Conservation (phyloP, 2,329 filamentous ascomycete species). For the Lecanosticta acicola region DNA sequence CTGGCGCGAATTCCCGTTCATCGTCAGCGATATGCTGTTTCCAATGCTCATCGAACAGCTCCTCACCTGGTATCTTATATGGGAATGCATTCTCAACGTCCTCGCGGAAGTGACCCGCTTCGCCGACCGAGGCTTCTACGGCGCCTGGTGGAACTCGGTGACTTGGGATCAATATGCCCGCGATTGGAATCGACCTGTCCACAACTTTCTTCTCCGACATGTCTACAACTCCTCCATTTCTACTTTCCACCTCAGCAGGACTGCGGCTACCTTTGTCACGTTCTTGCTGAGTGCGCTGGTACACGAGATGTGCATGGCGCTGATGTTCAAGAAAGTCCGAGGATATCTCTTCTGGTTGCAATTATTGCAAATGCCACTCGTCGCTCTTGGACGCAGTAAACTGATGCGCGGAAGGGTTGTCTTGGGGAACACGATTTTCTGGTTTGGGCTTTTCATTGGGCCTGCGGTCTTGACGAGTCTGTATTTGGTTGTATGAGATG, state of each 20-base stretch:
- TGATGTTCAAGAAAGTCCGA: slow-evolving; percentile 70
- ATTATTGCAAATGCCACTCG: slow-evolving; percentile 67
- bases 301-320: slow-evolving; percentile 75
- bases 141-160: slow-evolving; percentile 43
- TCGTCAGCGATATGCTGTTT: slow-evolving; percentile 69
- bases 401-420: slow-evolving; percentile 58
- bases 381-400: slow-evolving; percentile 60
- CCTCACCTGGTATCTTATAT: slow-evolving; percentile 74
- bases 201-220: slow-evolving; percentile 70
- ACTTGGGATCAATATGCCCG: slow-evolving; percentile 71
- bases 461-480: slow-evolving; percentile 57
- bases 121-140: slow-evolving; percentile 49
- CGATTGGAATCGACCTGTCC: slow-evolving; percentile 77
- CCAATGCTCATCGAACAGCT: slow-evolving; percentile 75
- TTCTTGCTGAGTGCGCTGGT: slow-evolving; percentile 66
- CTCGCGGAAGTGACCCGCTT: slow-evolving; percentile 71
- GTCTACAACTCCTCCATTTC: slow-evolving; percentile 76
- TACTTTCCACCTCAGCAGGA: slow-evolving; percentile 62
- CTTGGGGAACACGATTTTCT: slow-evolving; percentile 70
- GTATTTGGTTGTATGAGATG: slow-evolving; percentile 39
- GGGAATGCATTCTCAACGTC: slow-evolving; percentile 63
- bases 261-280: slow-evolving; percentile 67
- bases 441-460: slow-evolving; percentile 71
- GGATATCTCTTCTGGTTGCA: slow-evolving; percentile 70
- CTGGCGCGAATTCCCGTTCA: slow-evolving; percentile 65